Conservation (phyloP, 164 flowering plant species). For the Aristolochia fimbriata region DNA sequence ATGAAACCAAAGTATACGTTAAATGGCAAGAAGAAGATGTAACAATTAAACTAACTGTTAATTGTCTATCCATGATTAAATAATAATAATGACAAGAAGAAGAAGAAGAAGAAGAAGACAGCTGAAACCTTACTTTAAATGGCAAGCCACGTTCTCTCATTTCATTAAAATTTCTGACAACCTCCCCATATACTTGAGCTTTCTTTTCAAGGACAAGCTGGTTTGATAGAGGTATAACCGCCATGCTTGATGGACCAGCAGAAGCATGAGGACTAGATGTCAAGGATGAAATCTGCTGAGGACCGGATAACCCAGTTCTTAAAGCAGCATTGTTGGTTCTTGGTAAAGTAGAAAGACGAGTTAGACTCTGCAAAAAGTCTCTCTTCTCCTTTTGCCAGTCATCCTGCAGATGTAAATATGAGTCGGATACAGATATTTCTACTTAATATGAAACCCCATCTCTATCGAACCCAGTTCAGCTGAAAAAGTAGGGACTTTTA, state of each 20-base stretch:
- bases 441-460: too few species aligned
- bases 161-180: slow-evolving; percentile 63
- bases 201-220: slow-evolving; percentile 64
- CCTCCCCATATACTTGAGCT: slow-evolving; percentile 66
- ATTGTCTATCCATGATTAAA: too few species aligned
- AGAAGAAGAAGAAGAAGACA: not conserved
- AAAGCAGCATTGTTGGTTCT: slow-evolving; percentile 42
- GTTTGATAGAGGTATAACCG: slow-evolving; percentile 35
- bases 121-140: slow-evolving; percentile 47
- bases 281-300: slow-evolving; percentile 42
- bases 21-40: too few species aligned
- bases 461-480: too few species aligned
- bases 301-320: slow-evolving; percentile 20
- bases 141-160: slow-evolving; percentile 67
- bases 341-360: slow-evolving; percentile 73
- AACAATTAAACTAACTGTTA: too few species aligned
- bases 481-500: too few species aligned
- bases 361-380: slow-evolving; percentile 85
- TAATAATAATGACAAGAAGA: not conserved
- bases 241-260: slow-evolving; percentile 40
- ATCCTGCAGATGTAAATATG: slow-evolving; percentile 37
- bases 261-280: slow-evolving; percentile 46
- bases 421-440: not conserved
- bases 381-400: slow-evolving; percentile 96
- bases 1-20: not conserved